Percentiles rank a stretch among this genome's conserved stretches.
Evolutionary conservation across 78 protist species (phyloP).

Genomic region (Cyanophora paradoxa): DNA sequence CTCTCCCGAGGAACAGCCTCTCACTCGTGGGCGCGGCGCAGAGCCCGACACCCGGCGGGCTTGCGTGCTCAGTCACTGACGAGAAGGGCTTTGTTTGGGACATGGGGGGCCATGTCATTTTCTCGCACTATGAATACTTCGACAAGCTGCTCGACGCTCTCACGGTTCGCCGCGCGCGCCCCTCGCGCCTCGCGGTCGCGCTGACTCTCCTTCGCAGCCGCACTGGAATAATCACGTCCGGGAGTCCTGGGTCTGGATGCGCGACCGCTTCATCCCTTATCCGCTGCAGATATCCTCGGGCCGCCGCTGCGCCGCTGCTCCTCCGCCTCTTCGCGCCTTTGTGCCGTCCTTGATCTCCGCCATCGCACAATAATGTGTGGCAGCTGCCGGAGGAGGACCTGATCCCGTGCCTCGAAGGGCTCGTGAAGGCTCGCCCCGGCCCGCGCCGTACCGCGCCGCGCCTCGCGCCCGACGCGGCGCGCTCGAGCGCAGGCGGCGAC

Average conservation of each 20-base stretch:
- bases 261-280: constrained; percentile 2
- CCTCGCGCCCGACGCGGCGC: neutral
- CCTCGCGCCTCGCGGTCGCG: neutral
- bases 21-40: no score
- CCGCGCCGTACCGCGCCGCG: neutral
- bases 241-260: constrained; percentile 11
- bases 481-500: neutral
- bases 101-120: constrained; percentile 29
- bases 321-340: neutral
- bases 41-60: neutral
- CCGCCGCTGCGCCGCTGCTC: neutral
- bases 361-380: neutral
- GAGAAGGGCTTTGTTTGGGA: constrained; percentile 19
- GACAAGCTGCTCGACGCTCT: constrained; percentile 7
- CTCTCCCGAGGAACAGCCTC: no score
- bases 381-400: constrained; percentile 15
- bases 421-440: neutral
- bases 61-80: constrained; percentile 5
- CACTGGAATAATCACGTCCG: constrained; percentile 9
- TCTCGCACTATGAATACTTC: constrained; percentile 27
- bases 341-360: neutral
- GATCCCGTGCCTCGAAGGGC: neutral
- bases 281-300: constrained; percentile 9
- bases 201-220: neutral
- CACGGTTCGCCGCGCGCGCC: neutral